phyloP scores from a whole-genome alignment of 2,329 filamentous ascomycete genomes.

The Fusarium sp. region DNA sequence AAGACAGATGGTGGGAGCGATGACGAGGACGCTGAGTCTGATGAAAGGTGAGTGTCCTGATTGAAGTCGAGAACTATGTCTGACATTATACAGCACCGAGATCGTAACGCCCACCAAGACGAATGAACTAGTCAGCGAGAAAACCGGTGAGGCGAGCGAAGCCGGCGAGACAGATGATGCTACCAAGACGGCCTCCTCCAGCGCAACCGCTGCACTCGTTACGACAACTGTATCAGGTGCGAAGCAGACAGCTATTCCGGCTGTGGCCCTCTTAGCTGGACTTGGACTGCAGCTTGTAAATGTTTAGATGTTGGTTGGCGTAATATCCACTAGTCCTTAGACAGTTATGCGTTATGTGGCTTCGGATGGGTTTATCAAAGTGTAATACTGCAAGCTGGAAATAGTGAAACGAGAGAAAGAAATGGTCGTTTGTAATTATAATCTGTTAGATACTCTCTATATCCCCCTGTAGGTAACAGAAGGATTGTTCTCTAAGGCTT shows the following conservation, averaged over 20 bases:
- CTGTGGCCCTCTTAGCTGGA: background rate
- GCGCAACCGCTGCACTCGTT: background rate
- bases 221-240: background rate
- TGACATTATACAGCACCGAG: background rate
- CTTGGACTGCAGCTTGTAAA: background rate
- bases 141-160: background rate
- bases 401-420: background rate
- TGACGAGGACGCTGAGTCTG: background rate
- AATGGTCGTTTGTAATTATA: too few species aligned
- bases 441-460: background rate
- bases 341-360: rapidly evolving
- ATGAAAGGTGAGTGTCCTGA: background rate
- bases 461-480: rapidly evolving
- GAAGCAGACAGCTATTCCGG: background rate
- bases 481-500: background rate
- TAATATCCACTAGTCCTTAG: rapidly evolving
- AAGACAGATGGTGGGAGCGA: background rate
- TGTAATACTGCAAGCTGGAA: background rate
- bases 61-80: too few species aligned
- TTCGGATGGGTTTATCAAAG: rapidly evolving
- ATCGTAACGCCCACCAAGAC: background rate
- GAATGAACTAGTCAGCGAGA: background rate
- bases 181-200: rapidly evolving
- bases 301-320: background rate
- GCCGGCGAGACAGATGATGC: background rate